Base-by-base conservation (phyloP, 139 green algal genomes). In the Haematococcus lacustris region DNA sequence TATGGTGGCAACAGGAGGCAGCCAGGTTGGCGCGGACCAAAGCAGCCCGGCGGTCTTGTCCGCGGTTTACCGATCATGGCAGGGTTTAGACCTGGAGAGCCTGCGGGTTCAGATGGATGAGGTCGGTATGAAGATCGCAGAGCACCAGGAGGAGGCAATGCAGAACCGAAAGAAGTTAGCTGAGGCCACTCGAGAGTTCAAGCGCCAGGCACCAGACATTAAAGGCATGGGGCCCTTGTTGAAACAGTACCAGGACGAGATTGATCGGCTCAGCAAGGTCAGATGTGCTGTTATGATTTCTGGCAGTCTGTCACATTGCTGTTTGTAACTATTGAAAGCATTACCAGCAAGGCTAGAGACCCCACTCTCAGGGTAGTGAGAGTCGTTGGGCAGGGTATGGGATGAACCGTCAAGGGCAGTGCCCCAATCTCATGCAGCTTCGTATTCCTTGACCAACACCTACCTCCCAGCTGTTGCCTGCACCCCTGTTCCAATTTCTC, bases 211-310 rank as follows among this genome's bases (percentile, higher is more conserved):
- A 33, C 5, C 30, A 28, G 70, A 75, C 40, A 68, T 41, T 37
- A 77, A 73, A 34, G 78, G 78, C 9, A 86, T 94, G 17, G 89
- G 77, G 0, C 67, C 85, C 1, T 75, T 98, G 64, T 80, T 97
- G 9, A 93, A 93, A 66, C 78, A 86, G 13, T 98, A 96, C 66
- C 93, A 98, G 68, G 91, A 97, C 50, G 93, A 98, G 78, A 87
- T 97, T 7, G 92, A 97, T 72, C 69, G 76, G 1, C 72, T 97
- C 0, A 95, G 88, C 32, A 47, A 68, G n/a, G n/a, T n/a, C n/a
- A n/a, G n/a, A n/a, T n/a, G n/a, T n/a, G n/a, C n/a, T n/a, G n/a
- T n/a, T n/a, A n/a, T n/a, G n/a, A n/a, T n/a, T n/a, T n/a, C n/a
- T n/a, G n/a, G n/a, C n/a, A n/a, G n/a, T n/a, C n/a, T n/a, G n/a